Conservation (phyloP, 1,139 yeast species). For the Suhomyces bokatorum region DNA sequence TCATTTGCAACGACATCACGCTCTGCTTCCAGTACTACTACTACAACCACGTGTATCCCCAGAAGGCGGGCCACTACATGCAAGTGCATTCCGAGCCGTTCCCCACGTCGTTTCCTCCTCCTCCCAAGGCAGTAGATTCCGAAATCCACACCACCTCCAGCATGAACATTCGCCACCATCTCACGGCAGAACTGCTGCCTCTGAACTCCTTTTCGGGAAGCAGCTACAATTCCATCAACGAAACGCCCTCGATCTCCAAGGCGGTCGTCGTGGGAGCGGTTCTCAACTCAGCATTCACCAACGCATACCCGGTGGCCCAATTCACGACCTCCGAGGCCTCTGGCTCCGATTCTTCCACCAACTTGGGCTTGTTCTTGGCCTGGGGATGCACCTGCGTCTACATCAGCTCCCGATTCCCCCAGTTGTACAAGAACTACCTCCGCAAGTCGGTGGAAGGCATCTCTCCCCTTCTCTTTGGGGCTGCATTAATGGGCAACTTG, state of each 20-base stretch:
- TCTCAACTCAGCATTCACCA: conserved; percentile 24
- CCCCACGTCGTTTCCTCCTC: conserved; percentile 5
- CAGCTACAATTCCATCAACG: conserved; percentile 29
- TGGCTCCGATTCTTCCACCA: not conserved
- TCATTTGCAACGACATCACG: conserved; percentile 68
- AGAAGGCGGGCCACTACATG: conserved; percentile 13
- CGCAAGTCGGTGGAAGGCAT: conserved; percentile 84
- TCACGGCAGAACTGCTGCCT: conserved; percentile 6
- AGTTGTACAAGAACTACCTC: conserved; percentile 68
- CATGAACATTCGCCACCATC: conserved; percentile 7
- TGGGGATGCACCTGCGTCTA: conserved; percentile 83
- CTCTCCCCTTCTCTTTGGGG: conserved; percentile 72
- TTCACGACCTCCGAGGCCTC: not conserved
- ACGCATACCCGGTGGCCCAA: conserved; percentile 22
- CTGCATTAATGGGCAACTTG: conserved; percentile 80
- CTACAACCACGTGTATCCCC: conserved; percentile 50
- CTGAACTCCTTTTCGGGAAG: conserved; percentile 12
- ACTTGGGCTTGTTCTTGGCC: conserved; percentile 47
- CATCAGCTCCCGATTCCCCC: conserved; percentile 82
- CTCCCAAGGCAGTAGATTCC: conserved; percentile 14
- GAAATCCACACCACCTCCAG: conserved; percentile 5
- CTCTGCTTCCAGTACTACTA: conserved; percentile 77
- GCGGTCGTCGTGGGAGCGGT: conserved; percentile 24
- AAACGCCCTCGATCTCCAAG: conserved; percentile 9
- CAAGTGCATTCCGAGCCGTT: conserved; percentile 8